Conservation (phyloP, 495 filamentous ascomycete species). For the Lophiotrema nucula region DNA sequence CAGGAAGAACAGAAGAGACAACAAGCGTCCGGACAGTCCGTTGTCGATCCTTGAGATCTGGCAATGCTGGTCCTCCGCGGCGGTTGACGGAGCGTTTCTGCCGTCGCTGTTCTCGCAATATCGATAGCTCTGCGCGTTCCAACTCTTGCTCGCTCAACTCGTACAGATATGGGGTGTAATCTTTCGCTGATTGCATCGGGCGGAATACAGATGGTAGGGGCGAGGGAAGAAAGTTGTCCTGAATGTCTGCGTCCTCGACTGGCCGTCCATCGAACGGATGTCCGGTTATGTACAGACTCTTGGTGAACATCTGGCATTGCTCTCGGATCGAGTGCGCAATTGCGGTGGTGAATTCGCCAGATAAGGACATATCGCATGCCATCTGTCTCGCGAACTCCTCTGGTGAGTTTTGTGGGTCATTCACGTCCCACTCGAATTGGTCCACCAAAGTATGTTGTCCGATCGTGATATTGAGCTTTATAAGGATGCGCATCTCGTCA, state of each 20-base stretch:
- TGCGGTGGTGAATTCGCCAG: constrained; percentile 94
- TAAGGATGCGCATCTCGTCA: constrained; percentile 93
- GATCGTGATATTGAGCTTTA: constrained; percentile 97
- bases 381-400: constrained; percentile 90
- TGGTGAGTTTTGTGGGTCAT: constrained; percentile 86
- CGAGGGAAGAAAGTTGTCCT: constrained; percentile 78
- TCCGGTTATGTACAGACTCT: constrained; percentile 86
- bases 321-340: constrained; percentile 97
- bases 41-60: constrained; percentile 92
- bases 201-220: constrained; percentile 81
- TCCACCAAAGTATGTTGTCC: constrained; percentile 91
- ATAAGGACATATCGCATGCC: constrained; percentile 85
- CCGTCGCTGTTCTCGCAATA: constrained; percentile 86
- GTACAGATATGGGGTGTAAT: constrained; percentile 88
- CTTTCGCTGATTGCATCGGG: constrained; percentile 85
- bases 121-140: constrained; percentile 85
- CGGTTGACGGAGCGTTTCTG: constrained; percentile 95
- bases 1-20: constrained; percentile 86
- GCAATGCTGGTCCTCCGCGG: constrained; percentile 87
- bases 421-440: constrained; percentile 99
- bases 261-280: constrained; percentile 94
- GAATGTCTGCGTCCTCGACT: constrained; percentile 85
- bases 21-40: constrained; percentile 86
- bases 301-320: constrained; percentile 89
- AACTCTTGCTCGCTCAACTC: constrained; percentile 86